Evolutionary conservation across 495 filamentous ascomycete species (phyloP), one percentile per base, ranked within the genome.

Genomic region (Podospora comata): DNA sequence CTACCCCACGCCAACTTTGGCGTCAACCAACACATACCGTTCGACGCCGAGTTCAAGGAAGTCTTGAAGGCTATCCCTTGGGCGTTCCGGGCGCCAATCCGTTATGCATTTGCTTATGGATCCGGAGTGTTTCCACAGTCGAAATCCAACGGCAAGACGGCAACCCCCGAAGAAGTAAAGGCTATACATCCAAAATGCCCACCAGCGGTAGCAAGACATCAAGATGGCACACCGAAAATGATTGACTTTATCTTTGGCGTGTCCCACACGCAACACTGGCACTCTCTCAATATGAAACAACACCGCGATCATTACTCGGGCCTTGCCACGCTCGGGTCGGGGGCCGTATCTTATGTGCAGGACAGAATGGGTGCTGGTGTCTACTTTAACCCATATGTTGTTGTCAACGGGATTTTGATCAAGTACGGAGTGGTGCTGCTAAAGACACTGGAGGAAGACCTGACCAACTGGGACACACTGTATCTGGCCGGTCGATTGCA

Each of bases 221-320:
- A 97, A 75, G 88, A 91, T 73, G 91, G 91, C 54, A 89, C 87
- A 1, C 91, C 90, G 9, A 97, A 97, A 78, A 96, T 98, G 91
- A 97, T 99, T 71, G 95, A 99, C 77, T 95, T 98, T 73, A 96
- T 99, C 66, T 97, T 98, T 71, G 96, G 95, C 39, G 94, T 98
- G 15, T 92, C 90, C 5, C 91, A 97, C 77, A 93, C 92, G 3
- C 91, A 99, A 75, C 95, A 99, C 79, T 99, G 94, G 93, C 95
- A 99, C 80, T 90, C 89, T 20, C 79, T 99, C 59, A 99, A 99
- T 76, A 82, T 99, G 32, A 80, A 82, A 64, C 90, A 97, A 73
- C 92, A 99, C 73, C 90, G 91, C 11, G 87, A 96, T 75, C 95
- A 99, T 78, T 99, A 99, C 79, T 97, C 93, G 2, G 87, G 85